Conservation (phyloP, 208 protist species). For the Vickermania ingenoplastis region DNA sequence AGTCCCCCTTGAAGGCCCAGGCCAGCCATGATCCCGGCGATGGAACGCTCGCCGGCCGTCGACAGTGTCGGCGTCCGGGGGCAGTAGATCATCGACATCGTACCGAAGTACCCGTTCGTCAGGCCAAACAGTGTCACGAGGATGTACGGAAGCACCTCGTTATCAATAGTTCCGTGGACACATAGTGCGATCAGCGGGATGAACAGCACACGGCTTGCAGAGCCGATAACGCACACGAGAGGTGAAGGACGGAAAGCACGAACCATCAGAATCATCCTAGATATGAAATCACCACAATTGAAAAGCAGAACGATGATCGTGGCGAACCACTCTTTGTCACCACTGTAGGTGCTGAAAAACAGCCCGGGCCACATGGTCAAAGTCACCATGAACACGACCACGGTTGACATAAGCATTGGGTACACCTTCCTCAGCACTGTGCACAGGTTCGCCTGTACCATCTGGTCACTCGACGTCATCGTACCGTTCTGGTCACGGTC, state of each 20-base stretch:
- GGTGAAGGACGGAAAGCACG: constrained; percentile 8
- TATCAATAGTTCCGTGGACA: constrained; percentile 13
- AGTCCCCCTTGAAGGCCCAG: constrained; percentile 14
- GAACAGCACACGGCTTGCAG: constrained; percentile 16
- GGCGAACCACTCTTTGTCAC: constrained; percentile 13
- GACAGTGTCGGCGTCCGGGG: constrained; percentile 11
- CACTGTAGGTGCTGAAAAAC: constrained; percentile 7
- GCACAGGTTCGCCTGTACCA: constrained; percentile 12
- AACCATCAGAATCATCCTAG: constrained; percentile 12
- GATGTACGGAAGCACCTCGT: constrained; percentile 14
- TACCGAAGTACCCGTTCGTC: constrained; percentile 40
- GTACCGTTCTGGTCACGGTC: constrained; percentile 14
- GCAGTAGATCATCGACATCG: constrained; percentile 35
- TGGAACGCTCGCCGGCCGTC: constrained; percentile 20
- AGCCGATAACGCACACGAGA: constrained; percentile 10
- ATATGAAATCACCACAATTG: constrained; percentile 27
- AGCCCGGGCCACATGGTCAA: constrained; percentile 29
- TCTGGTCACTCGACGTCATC: constrained; percentile 18
- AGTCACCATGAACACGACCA: constrained; percentile 18
- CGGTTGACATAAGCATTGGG: constrained; percentile 19
- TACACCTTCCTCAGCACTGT: constrained; percentile 17
- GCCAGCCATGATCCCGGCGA: constrained; percentile 13
- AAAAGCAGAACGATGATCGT: constrained; percentile 25
- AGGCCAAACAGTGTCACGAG: constrained; percentile 20
- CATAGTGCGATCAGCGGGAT: constrained; percentile 24